Evolutionary conservation across 176 grass and related monocot species (phyloP).

Genomic region (Cenchrus americanus): DNA sequence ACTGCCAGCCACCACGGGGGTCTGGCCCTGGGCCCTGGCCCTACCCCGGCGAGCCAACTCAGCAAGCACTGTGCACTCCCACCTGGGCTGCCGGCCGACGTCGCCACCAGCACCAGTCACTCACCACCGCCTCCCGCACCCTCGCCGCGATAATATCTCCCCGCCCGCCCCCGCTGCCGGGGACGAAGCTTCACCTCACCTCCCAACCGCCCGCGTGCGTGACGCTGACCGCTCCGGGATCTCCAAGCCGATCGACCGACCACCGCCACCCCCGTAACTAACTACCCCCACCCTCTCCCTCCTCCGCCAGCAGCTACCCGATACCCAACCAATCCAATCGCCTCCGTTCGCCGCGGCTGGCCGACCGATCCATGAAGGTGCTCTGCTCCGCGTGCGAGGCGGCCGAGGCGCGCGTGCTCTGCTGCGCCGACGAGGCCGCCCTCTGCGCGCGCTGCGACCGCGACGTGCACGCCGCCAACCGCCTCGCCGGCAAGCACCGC

Average conservation of each 20-base stretch:
- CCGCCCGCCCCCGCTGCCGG: not conserved
- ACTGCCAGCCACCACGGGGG: no score
- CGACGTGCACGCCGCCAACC: constrained; percentile 89
- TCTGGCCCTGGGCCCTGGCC: not conserved
- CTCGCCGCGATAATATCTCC: not conserved
- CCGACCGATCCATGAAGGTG: constrained; percentile 77
- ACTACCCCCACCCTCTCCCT: not conserved
- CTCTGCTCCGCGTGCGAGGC: constrained; percentile 91
- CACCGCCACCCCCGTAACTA: no score
- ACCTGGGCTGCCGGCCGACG: not conserved
- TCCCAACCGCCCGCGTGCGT: constrained; percentile 30
- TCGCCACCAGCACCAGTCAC: not conserved
- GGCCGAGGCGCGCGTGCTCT: constrained; percentile 82
- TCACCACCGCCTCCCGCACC: no score
- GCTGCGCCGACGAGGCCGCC: constrained; percentile 97
- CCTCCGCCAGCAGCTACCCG: not conserved
- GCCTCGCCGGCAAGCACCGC: constrained; percentile 92
- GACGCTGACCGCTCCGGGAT: constrained; percentile 17
- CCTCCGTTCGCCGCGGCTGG: not conserved
- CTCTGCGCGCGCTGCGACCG: constrained; percentile 84
- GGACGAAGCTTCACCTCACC: constrained; percentile 10
- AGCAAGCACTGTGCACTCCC: not conserved
- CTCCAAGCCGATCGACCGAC: no score
- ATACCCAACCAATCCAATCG: not conserved
- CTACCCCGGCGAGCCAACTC: not conserved